Conservation (phyloP, 2,329 filamentous ascomycete species). For the Ophiostoma sp. region DNA sequence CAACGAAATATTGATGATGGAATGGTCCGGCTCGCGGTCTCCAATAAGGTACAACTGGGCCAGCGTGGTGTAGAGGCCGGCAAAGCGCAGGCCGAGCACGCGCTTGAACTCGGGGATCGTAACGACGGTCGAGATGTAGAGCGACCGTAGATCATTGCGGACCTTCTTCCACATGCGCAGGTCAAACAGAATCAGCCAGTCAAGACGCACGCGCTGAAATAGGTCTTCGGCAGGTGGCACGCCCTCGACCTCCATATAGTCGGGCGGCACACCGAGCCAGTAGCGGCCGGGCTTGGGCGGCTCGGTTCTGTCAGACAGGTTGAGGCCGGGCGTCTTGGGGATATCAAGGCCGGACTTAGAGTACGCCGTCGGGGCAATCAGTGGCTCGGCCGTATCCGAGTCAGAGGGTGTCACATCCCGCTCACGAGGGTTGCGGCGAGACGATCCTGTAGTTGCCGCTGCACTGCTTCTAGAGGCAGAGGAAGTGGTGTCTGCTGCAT, state of each 20-base stretch:
- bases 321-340: constrained; percentile 72
- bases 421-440: constrained; percentile 41
- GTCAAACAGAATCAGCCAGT: constrained; percentile 94
- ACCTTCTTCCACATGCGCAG: constrained; percentile 95
- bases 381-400: constrained; percentile 68
- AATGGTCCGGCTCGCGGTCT: constrained; percentile 94
- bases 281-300: constrained; percentile 71
- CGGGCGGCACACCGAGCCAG: constrained; percentile 79
- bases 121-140: constrained; percentile 96
- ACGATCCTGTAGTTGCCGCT: neutral
- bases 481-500: neutral
- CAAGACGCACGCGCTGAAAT: constrained; percentile 82
- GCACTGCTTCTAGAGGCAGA: neutral
- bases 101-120: constrained; percentile 96
- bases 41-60: constrained; percentile 95
- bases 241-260: constrained; percentile 63
- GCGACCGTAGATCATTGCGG: constrained; percentile 81
- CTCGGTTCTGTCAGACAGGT: constrained; percentile 43
- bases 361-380: constrained; percentile 62
- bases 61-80: constrained; percentile 88
- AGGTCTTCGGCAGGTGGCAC: constrained; percentile 79
- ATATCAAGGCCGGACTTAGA: constrained; percentile 69
- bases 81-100: constrained; percentile 87
- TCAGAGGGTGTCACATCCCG: constrained; percentile 69
- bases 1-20: constrained; percentile 94